phyloP scores from a whole-genome alignment of 179 eudicot species.

The Actinidia arguta region DNA sequence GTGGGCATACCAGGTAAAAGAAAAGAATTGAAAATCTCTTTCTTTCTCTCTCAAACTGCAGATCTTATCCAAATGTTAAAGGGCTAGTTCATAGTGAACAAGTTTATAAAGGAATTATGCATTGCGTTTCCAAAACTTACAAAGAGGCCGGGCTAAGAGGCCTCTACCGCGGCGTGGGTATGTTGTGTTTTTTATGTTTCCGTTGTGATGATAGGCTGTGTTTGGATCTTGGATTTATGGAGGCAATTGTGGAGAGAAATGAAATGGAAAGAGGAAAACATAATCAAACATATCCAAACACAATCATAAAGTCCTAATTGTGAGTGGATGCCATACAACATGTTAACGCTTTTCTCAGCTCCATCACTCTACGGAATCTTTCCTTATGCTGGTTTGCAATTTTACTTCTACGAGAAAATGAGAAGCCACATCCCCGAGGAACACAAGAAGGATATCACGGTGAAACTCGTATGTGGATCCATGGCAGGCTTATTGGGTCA shows the following conservation, averaged over 20 bases:
- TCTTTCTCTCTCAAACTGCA: too few species aligned
- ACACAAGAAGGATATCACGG: conserved; percentile 69
- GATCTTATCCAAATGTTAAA: conserved; percentile 49
- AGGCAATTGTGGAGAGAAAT: too few species aligned
- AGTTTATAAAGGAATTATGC: conserved; percentile 74
- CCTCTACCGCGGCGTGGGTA: conserved; percentile 94
- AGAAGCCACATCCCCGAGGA: conserved; percentile 80
- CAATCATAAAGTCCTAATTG: neutral
- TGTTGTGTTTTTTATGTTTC: conserved; percentile 22
- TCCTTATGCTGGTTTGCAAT: conserved; percentile 93
- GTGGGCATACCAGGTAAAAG: conserved; percentile 89
- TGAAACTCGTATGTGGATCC: conserved; percentile 63
- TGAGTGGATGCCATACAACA: neutral
- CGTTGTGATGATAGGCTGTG: too few species aligned
- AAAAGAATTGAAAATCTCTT: too few species aligned
- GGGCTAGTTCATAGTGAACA: conserved; percentile 56
- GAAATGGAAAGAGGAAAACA: too few species aligned
- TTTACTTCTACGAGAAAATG: conserved; percentile 94
- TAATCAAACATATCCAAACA: neutral
- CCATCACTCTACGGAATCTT: conserved; percentile 95
- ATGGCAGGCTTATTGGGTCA: conserved; percentile 59
- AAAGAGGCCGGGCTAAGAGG: conserved; percentile 87
- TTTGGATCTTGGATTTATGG: too few species aligned
- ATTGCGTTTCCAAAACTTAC: conserved; percentile 81
- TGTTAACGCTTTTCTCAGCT: conserved; percentile 50